Conservation (phyloP, 2,329 filamentous ascomycete species). For the Talaromyces sp. region DNA sequence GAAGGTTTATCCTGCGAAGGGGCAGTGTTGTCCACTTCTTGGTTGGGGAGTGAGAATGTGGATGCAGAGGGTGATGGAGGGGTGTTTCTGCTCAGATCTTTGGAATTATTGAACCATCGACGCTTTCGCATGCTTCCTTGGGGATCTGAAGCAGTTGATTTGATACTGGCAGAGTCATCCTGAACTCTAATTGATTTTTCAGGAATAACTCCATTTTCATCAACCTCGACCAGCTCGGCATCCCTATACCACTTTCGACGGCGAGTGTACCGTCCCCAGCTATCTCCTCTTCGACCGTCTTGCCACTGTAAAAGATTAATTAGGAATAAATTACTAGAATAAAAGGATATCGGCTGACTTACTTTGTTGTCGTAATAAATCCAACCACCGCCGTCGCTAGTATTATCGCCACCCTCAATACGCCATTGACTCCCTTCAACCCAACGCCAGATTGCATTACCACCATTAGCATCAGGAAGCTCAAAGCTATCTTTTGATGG, state of each 20-base stretch:
- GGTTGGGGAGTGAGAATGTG: conserved; percentile 21
- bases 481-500: conserved; percentile 70
- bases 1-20: conserved; percentile 3
- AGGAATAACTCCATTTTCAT: conserved; percentile 43
- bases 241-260: conserved; percentile 95
- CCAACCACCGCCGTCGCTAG: conserved; percentile 70
- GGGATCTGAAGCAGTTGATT: conserved; percentile 24
- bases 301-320: conserved; percentile 64
- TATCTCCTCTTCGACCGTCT: conserved; percentile 80
- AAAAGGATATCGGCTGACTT: conserved; percentile 23
- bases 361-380: conserved; percentile 98
- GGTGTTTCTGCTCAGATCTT: conserved; percentile 30
- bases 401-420: conserved; percentile 63
- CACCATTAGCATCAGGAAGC: conserved; percentile 64
- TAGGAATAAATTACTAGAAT: conserved; percentile 12
- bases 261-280: conserved; percentile 92
- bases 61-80: conserved; percentile 23
- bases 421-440: conserved; percentile 81
- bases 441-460: conserved; percentile 71
- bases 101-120: conserved; percentile 38
- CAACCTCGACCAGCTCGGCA: conserved; percentile 81
- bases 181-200: conserved; percentile 30
- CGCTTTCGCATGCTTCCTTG: conserved; percentile 29
- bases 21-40: background rate
- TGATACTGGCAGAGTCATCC: conserved; percentile 24